These are phyloP conservation scores for Yamadazyma takamatsuzukensis DNA, from an alignment of 805 yeast species.

Conservation along the genomic window DNA sequence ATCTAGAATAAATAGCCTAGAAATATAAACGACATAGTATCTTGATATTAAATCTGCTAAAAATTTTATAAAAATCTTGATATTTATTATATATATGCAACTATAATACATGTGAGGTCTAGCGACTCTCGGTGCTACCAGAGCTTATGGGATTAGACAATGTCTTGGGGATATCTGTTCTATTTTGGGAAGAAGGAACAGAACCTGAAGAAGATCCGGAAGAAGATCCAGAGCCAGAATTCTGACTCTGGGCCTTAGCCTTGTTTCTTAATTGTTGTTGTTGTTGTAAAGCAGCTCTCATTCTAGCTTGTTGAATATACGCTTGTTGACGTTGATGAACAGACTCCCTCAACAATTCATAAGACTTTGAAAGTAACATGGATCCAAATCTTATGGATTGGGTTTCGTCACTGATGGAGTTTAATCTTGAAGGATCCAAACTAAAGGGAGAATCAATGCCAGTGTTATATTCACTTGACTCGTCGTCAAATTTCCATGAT, in stretches of 20 bases:
- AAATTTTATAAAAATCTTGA: not conserved
- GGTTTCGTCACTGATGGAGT: conserved; percentile 79
- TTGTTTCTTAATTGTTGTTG: conserved; percentile 17
- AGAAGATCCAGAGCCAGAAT: not conserved
- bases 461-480: conserved; percentile 38
- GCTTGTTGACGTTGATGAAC: conserved; percentile 61
- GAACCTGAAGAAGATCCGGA: conserved; percentile 4
- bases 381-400: conserved; percentile 90
- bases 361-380: conserved; percentile 83
- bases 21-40: conserved; percentile 1
- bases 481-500: conserved; percentile 67
- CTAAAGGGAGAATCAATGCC: conserved; percentile 49
- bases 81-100: conserved; percentile 3
- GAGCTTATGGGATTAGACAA: conserved; percentile 8
- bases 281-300: conserved; percentile 41
- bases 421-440: conserved; percentile 77
- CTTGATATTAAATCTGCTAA: too few relatives aligned
- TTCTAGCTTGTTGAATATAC: conserved; percentile 47
- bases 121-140: conserved; percentile 11
- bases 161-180: conserved; percentile 4
- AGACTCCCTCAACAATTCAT: conserved; percentile 74
- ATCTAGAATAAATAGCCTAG: too few relatives aligned
- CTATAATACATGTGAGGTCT: conserved; percentile 1
- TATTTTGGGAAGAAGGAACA: conserved; percentile 3
- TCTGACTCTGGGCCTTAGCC: conserved; percentile 3